Conservation (phyloP, 2,329 filamentous ascomycete species). For the Davidsoniella virescens region DNA sequence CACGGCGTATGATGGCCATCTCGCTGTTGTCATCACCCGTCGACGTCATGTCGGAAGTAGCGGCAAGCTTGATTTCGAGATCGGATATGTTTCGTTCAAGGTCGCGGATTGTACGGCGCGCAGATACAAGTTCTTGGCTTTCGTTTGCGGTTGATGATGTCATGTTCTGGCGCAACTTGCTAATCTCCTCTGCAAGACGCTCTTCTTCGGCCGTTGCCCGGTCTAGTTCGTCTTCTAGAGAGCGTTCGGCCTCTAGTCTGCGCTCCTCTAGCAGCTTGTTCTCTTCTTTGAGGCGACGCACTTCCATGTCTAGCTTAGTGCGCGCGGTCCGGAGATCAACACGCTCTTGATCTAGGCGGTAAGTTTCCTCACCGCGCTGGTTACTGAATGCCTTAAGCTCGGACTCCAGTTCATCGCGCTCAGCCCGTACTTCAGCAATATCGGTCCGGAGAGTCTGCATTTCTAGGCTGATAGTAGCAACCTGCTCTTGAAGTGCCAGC, state of each 20-base stretch:
- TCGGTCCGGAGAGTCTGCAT: conserved; percentile 41
- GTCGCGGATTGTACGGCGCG: conserved; percentile 46
- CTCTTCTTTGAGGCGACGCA: conserved; percentile 49
- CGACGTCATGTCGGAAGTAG: conserved; percentile 19
- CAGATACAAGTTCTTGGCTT: conserved; percentile 37
- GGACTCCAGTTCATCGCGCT: conserved; percentile 51
- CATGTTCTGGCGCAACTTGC: conserved; percentile 30
- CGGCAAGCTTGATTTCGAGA: conserved; percentile 30
- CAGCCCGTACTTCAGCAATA: conserved; percentile 41
- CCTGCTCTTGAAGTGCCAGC: conserved; percentile 45
- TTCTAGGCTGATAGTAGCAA: conserved; percentile 42
- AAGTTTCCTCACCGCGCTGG: conserved; percentile 39
- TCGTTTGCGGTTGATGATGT: conserved; percentile 29
- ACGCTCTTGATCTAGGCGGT: conserved; percentile 50
- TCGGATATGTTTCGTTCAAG: conserved; percentile 46
- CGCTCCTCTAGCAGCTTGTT: conserved; percentile 40
- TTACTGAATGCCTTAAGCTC: conserved; percentile 14
- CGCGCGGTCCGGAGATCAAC: conserved; percentile 52
- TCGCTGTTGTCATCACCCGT: conserved; percentile 32
- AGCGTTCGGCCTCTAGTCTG: conserved; percentile 41
- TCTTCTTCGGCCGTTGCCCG: conserved; percentile 50
- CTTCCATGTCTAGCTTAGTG: conserved; percentile 49
- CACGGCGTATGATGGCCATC: conserved; percentile 43
- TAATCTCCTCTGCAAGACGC: conserved; percentile 38
- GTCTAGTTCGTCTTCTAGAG: conserved; percentile 49